Evolutionary conservation across 768 basidiomycete species (phyloP), one percentile per base, ranked within the genome.

Genomic region (Boletus subparvulus): DNA sequence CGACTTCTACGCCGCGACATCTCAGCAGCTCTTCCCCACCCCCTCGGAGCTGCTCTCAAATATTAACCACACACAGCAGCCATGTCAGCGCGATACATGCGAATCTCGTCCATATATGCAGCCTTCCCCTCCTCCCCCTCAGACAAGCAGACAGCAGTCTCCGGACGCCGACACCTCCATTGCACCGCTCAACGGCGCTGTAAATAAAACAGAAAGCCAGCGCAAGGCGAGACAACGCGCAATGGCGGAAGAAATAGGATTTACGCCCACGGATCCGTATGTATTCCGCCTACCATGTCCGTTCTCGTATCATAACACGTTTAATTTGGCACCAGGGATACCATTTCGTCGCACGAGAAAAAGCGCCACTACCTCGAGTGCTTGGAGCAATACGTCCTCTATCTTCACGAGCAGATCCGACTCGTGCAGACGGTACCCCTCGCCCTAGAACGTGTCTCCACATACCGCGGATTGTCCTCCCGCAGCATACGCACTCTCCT

Each of bases 321-420:
- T 21, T 21, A 21, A 21, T 21, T 21, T 35, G 3, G 5, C 47
- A 14, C 14, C 52, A 87, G 86, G 2, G 88, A 89, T 49, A 78
- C 78, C n/a, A 88, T 90, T 53, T 85, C 88, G 3, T 88, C 87
- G 7, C 88, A 90, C 62, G 88, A 90, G 64, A 89, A 89, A 64
- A 89, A 89, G 62, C 74, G 88, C 3, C 79, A 85, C 62, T 89
- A 90, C 63, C 77, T 90, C 24, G 86, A 87, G 61, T 87, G 85
- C 60, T 70, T 90, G 8, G 88, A 90, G 61, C 80, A 86, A 55
- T 90, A 89, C 66, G 81, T 88, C 14, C 65, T 78, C 30, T 88
- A 83, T 62, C 74, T 89, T 12, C 86, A 87, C 59, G 77, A 87
- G 30, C 84, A 86, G 54, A 74, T 87, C 40, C 73, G 73, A 0